Evolutionary conservation across 2,329 filamentous ascomycete species (phyloP), one percentile per base, ranked within the genome.

Genomic region (Neophaeococcomyces aloes): DNA sequence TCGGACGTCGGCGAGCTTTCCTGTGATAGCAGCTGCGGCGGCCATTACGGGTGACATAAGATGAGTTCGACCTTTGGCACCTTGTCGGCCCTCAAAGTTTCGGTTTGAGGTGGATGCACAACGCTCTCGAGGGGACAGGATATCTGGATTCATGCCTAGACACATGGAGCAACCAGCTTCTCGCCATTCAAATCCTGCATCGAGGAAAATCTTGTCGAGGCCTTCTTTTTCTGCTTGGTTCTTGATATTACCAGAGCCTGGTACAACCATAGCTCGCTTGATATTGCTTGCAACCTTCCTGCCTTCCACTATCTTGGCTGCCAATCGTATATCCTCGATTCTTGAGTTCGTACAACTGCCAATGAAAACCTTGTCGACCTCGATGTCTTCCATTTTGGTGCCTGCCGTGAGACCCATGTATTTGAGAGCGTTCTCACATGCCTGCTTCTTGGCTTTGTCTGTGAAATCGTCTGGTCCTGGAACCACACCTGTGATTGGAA

Each of bases 141-240:
- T 96, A 63, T 98, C 91, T 0, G 91, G 89, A 71, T 98, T 98
- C 89, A 98, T 98, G 62, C 91, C 91, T 44, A 98, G 75, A 62
- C 91, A 96, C 91, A 98, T 98, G 50, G 86, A 94, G 76, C 91
- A 98, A 38, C 91, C 91, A 53, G 91, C 91, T 69, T 98, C 91
- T 61, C 91, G 79, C 89, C 89, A 96, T 64, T 96, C 89, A 54
- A 96, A 96, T 6, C 91, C 91, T 38, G 91, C 88, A 49, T 94
- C 86, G 7, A 69, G 60, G 65, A 98, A 96, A 60, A 95, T 83
- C 70, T 87, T 86, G 67, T 96, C 86, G 3, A 98, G 78, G 42
- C 89, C 89, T 65, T 96, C 91, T 2, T 76, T 70, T 66, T 98
- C 89, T 4, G 91, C 91, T 64, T 87, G 83, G 48, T 81, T 78